Conservation (phyloP, 257 asterid genomes). For the Jaltomata sinuosa region DNA sequence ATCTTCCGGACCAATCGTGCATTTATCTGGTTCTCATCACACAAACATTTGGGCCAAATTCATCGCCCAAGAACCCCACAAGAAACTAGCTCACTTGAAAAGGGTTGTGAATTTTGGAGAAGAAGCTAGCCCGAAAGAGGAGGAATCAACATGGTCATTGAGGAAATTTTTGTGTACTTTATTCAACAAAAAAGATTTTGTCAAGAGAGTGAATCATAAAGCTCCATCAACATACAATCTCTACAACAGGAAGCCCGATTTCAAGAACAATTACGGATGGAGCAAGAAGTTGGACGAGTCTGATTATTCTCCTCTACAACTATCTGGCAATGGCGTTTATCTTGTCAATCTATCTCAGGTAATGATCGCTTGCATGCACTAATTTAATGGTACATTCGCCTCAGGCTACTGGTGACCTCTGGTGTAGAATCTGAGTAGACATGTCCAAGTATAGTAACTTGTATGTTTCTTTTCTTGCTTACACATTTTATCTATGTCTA, state of each 20-base stretch:
- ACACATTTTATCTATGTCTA: not conserved
- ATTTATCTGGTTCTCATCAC: slow-evolving; percentile 21
- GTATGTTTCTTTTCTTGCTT: too few relatives aligned
- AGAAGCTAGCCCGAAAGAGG: not conserved
- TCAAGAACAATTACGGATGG: slow-evolving; percentile 64
- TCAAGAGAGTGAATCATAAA: not conserved
- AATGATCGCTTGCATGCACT: not conserved
- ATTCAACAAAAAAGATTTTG: slow-evolving; percentile 1
- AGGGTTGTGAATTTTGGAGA: slow-evolving; percentile 16
- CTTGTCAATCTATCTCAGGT: slow-evolving; percentile 47
- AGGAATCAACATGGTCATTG: slow-evolving; percentile 37
- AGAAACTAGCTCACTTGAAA: slow-evolving; percentile 40
- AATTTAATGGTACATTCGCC: not conserved
- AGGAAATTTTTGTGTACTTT: slow-evolving; percentile 35
- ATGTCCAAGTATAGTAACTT: not conserved
- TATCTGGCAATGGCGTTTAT: slow-evolving; percentile 47
- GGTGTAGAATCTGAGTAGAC: not conserved
- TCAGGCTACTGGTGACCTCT: not conserved
- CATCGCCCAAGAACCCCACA: slow-evolving; percentile 26
- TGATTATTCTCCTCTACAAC: slow-evolving; percentile 49
- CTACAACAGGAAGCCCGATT: slow-evolving; percentile 43
- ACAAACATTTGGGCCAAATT: slow-evolving; percentile 45
- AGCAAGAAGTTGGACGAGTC: slow-evolving; percentile 52
- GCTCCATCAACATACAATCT: slow-evolving; percentile 61
- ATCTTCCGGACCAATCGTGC: slow-evolving; percentile 48